These are phyloP conservation scores for Pulicaria dysenterica DNA, from an alignment of 129 eudicot species.

Conservation along the genomic window DNA sequence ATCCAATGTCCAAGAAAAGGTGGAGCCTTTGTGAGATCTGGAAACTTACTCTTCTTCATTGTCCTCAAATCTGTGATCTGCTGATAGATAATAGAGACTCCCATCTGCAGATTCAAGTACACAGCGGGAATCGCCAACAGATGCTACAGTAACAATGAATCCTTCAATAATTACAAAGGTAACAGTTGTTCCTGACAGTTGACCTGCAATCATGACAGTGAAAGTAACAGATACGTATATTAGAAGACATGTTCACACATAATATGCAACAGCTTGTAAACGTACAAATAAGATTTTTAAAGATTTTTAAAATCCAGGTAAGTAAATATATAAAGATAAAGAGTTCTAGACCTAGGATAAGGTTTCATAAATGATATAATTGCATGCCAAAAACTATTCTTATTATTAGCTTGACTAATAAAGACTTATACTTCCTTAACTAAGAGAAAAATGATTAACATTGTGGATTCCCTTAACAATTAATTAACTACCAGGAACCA, in stretches of 20 bases:
- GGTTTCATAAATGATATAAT: background rate
- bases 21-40: background rate
- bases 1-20: slow-evolving; percentile 15
- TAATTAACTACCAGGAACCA: slow-evolving; percentile 11
- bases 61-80: slow-evolving; percentile 97
- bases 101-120: slow-evolving; percentile 96
- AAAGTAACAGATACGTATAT: slow-evolving; percentile 5
- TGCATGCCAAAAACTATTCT: background rate
- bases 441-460: background rate
- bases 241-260: slow-evolving; percentile 11
- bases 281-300: background rate
- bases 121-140: slow-evolving; percentile 98
- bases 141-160: slow-evolving; percentile 84
- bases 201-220: slow-evolving; percentile 50
- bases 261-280: slow-evolving; percentile 1
- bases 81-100: slow-evolving; percentile 69
- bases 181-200: slow-evolving; percentile 96
- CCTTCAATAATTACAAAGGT: slow-evolving; percentile 97
- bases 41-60: slow-evolving; percentile 80
- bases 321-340: background rate
- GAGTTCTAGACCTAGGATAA: background rate
- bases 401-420: background rate
- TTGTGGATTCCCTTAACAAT: slow-evolving; percentile 4
- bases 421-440: background rate
- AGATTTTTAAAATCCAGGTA: background rate